Evolutionary conservation across 2,329 filamentous ascomycete genomes (phyloP), one percentile per base, ranked within the genome.

Genomic region (Chaetomiaceae sp.): DNA sequence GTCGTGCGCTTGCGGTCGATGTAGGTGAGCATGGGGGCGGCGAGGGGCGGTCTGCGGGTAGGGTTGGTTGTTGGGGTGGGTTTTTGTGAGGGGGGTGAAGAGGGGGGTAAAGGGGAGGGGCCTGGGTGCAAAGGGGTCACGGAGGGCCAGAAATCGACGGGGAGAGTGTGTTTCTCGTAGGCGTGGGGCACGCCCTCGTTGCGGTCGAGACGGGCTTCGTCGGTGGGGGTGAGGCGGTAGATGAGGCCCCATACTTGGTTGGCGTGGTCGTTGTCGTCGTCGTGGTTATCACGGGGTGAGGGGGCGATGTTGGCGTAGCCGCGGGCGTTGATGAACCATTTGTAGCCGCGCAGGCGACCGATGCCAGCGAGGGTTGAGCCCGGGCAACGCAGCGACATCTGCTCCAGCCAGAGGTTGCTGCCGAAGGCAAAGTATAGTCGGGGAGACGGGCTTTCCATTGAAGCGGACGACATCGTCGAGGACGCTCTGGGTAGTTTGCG

Each of bases 251-350:
- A 80, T 29, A 81, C 74, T 44, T 75, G 71, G 3, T 22, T 22
- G 33, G 11, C 22, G 4, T 22, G 27, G 4, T 39, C 6, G n/a
- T 18, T 17, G 3, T 17, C 32, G 33, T 14, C 2, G 33, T 5
- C 4, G 9, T 12, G 32, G 32, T 15, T 11, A 14, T 9, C n/a
- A 17, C 27, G 12, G 6, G 36, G 15, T 4, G 17, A 7, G 8
- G 35, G 48, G 20, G 80, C 72, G n/a, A 87, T 68, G 58, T 86
- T 88, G 32, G 84, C 84, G 60, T 81, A 86, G 12, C 82, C 82
- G 2, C 82, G 72, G 37, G 68, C 63, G 58, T 81, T 83, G 67
- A 88, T 86, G 43, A 84, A 70, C 81, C 81, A 88, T 36, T 62
- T 66, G 69, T 79, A 84, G 33, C 68, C 67, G 1, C 62, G 58